A percentile compares a stretch with the other conserved stretches of the same genome.
Conservation (phyloP, 805 yeast species). For the Torulaspora indica region DNA sequence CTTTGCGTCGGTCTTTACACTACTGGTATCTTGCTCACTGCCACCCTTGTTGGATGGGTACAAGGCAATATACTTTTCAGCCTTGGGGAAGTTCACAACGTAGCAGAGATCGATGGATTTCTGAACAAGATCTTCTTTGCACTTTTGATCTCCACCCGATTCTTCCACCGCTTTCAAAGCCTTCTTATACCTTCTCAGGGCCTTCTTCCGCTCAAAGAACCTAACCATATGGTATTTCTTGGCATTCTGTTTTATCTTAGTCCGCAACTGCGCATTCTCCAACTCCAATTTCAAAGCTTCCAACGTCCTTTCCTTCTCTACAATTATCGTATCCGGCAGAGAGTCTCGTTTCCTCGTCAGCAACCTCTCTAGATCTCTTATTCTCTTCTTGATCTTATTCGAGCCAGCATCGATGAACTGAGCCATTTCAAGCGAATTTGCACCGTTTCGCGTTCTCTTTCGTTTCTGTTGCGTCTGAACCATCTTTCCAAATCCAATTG, state of each 20-base stretch:
- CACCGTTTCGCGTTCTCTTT: constrained; percentile 17
- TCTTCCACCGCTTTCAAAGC: constrained; percentile 34
- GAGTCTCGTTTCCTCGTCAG: constrained; percentile 49
- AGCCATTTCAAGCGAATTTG: constrained; percentile 36
- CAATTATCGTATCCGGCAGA: constrained; percentile 58
- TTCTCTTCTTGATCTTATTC: constrained; percentile 71
- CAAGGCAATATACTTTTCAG: constrained; percentile 72
- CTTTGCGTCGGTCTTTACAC: constrained; percentile 41
- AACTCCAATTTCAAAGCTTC: constrained; percentile 60
- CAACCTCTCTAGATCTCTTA: constrained; percentile 78
- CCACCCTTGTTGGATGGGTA: constrained; percentile 46
- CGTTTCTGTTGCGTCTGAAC: constrained; percentile 9
- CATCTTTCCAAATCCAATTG: constrained; percentile 3
- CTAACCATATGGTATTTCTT: constrained; percentile 88
- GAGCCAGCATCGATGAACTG: constrained; percentile 38
- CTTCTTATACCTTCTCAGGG: constrained; percentile 60
- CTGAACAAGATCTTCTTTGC: constrained; percentile 42
- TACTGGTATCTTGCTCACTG: constrained; percentile 37
- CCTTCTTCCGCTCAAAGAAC: constrained; percentile 87
- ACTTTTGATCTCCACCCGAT: constrained; percentile 27
- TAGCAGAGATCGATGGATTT: constrained; percentile 70
- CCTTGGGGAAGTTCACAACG: constrained; percentile 69
- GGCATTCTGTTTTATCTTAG: constrained; percentile 48
- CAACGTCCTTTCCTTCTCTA: constrained; percentile 72
- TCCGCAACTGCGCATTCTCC: constrained; percentile 42